phyloP scores from a whole-genome alignment of 768 basidiomycete species.

The Phlebiopsis gigantea region DNA sequence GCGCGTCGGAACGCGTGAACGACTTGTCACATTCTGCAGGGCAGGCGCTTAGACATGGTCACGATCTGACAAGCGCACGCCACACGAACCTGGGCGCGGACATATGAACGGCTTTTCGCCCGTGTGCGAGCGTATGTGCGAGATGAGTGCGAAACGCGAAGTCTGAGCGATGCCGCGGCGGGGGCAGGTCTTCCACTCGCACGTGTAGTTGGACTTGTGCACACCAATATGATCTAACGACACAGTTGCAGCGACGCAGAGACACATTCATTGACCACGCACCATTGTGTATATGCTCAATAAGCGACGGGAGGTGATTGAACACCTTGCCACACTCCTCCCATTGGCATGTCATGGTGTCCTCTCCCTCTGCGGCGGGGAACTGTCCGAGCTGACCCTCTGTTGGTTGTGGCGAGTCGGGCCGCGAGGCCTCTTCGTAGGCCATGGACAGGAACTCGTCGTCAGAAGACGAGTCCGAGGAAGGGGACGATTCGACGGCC shows the following conservation, averaged over 20 bases:
- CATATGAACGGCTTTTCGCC: slow-evolving; percentile 94
- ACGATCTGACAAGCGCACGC: neutral
- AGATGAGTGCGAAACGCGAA: slow-evolving; percentile 84
- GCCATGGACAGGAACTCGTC: slow-evolving; percentile 12
- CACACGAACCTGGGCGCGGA: slow-evolving; percentile 60
- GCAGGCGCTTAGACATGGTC: neutral
- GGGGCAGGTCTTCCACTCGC: slow-evolving; percentile 83
- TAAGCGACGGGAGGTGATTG: slow-evolving; percentile 65
- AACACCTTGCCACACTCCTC: slow-evolving; percentile 74
- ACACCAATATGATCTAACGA: slow-evolving; percentile 71
- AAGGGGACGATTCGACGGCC: slow-evolving; percentile 24
- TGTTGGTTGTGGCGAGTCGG: slow-evolving; percentile 32
- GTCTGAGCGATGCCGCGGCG: slow-evolving; percentile 81
- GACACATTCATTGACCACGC: slow-evolving; percentile 22
- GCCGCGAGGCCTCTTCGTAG: slow-evolving; percentile 28
- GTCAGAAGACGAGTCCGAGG: slow-evolving; percentile 22
- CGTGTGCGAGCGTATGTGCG: slow-evolving; percentile 88
- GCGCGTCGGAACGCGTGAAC: slow-evolving; percentile 91
- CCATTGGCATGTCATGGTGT: slow-evolving; percentile 79
- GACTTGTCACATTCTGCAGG: slow-evolving; percentile 85
- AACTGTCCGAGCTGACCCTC: slow-evolving; percentile 15
- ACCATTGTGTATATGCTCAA: slow-evolving; percentile 83
- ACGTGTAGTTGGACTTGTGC: slow-evolving; percentile 81
- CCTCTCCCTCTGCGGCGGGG: slow-evolving; percentile 25
- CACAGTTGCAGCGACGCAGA: neutral